Evolutionary conservation across 169 alveolate genomes (phyloP), one percentile per base, ranked within the genome.

Genomic region (Besnoitia besnoiti): DNA sequence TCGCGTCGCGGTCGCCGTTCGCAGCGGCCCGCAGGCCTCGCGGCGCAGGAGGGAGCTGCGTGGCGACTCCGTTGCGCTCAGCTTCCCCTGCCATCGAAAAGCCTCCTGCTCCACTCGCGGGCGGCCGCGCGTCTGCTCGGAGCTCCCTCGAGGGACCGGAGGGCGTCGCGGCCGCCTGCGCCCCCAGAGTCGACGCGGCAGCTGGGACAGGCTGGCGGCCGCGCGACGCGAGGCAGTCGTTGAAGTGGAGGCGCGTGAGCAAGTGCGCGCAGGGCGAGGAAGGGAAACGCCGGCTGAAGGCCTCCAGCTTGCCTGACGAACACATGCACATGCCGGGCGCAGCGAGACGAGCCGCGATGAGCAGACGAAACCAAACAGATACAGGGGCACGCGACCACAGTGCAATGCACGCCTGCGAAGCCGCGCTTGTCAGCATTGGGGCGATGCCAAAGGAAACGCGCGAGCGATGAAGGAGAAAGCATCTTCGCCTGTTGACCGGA

Each of bases 241-340:
- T 67, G 80, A 67, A 67, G 44, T 67, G 10, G 80, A 67, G n/a
- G 42, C 80, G 80, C 14, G 12, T 30, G 80, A 67, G 80, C 80
- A 67, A 16, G 80, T 67, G 80, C 10, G 39, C 80, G 80, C 80
- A 30, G 39, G 42, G 46, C 47, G 46, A 33, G 14, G 80, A 37
- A 42, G 80, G 80, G n/a, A 33, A 30, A 0, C 80, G 80, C 24
- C n/a, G 14, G 42, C 80, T 67, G 80, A 67, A 67, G 24, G 80
- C 80, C 44, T 67, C 47, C 80, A 67, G 80, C 19, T 67, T 67
- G 39, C 47, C 80, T 67, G 80, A 37, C 10, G 46, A 30, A n/a
- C 39, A 67, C 39, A 24, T 5, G 44, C 80, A 67, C 47, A 10
- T 14, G 19, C 62, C 10, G 62, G 62, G 62, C 62, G 62, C 30